Conservation (phyloP, 1,139 yeast genomes). For the Zhuliangozyma parablackwelliae region DNA sequence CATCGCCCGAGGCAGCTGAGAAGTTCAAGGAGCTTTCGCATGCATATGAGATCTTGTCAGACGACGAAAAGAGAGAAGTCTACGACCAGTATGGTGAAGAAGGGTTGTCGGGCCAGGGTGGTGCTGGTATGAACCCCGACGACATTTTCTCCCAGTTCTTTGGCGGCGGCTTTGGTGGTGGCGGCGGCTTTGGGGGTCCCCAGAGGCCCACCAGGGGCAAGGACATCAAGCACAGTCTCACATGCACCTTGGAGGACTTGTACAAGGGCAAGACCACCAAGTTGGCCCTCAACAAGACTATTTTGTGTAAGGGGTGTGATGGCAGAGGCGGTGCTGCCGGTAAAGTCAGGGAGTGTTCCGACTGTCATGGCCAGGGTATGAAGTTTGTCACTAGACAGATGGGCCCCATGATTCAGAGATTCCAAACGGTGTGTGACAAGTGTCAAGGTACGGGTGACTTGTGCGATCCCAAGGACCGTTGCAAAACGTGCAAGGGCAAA, state of each 20-base stretch:
- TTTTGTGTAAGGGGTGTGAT: conserved; percentile 81
- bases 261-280: conserved; percentile 94
- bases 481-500: conserved; percentile 85
- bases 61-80: conserved; percentile 79
- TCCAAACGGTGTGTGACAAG: conserved; percentile 89
- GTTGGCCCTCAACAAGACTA: conserved; percentile 88
- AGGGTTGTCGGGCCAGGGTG: conserved; percentile 78
- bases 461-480: conserved; percentile 82
- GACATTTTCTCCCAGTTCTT: conserved; percentile 93
- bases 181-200: conserved; percentile 57
- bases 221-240: conserved; percentile 85
- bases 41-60: conserved; percentile 87
- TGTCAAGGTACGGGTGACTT: conserved; percentile 94
- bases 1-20: conserved; percentile 84
- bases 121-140: conserved; percentile 73
- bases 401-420: conserved; percentile 99
- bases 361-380: conserved; percentile 88
- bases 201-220: conserved; percentile 86
- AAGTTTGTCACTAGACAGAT: conserved; percentile 93
- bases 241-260: conserved; percentile 85
- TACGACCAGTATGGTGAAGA: conserved; percentile 93
- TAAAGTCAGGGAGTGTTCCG: conserved; percentile 78
- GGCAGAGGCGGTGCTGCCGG: conserved; percentile 97
- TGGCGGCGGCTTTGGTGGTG: conserved; percentile 54
- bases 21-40: conserved; percentile 88